A percentile compares a stretch with the other conserved stretches of the same genome.
Evolutionary conservation across 164 flowering plant species (phyloP).

Genomic region (Cinnamomum chago): DNA sequence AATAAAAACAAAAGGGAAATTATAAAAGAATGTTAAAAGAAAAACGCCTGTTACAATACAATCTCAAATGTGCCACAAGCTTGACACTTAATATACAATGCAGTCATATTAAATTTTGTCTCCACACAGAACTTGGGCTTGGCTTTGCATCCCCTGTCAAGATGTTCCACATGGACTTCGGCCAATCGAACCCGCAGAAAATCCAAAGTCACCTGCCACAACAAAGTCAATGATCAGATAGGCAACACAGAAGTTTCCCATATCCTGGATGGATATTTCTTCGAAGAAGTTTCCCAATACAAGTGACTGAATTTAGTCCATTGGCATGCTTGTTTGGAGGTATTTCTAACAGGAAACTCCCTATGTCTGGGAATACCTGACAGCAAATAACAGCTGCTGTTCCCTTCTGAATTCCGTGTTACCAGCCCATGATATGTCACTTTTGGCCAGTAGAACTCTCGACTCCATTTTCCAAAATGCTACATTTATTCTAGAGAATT

Average conservation of each 20-base stretch:
- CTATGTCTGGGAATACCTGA: too few species aligned
- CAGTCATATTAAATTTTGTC: constrained; percentile 61
- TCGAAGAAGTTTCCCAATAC: neutral
- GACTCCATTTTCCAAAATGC: too few species aligned
- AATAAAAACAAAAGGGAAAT: too few species aligned
- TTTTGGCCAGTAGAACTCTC: too few species aligned
- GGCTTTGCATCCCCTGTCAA: constrained; percentile 73
- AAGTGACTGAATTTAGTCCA: neutral
- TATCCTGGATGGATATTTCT: neutral
- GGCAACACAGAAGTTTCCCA: neutral
- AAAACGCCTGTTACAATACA: too few species aligned
- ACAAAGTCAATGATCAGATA: neutral
- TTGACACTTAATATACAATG: constrained; percentile 66
- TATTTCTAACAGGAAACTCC: too few species aligned
- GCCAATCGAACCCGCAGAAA: constrained; percentile 50
- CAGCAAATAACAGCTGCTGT: too few species aligned
- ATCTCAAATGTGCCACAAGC: constrained; percentile 63
- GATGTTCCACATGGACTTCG: constrained; percentile 72
- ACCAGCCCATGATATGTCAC: too few species aligned
- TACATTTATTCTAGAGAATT: too few species aligned
- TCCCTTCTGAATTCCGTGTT: too few species aligned
- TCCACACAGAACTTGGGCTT: constrained; percentile 69
- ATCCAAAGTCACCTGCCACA: constrained; percentile 59
- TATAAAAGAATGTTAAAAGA: too few species aligned
- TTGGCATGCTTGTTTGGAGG: too few species aligned